A percentile compares a stretch with the other conserved stretches of the same genome.
These are phyloP conservation scores for Acacia acuminata DNA, from an alignment of 306 rosid genomes.

Conservation along the genomic window DNA sequence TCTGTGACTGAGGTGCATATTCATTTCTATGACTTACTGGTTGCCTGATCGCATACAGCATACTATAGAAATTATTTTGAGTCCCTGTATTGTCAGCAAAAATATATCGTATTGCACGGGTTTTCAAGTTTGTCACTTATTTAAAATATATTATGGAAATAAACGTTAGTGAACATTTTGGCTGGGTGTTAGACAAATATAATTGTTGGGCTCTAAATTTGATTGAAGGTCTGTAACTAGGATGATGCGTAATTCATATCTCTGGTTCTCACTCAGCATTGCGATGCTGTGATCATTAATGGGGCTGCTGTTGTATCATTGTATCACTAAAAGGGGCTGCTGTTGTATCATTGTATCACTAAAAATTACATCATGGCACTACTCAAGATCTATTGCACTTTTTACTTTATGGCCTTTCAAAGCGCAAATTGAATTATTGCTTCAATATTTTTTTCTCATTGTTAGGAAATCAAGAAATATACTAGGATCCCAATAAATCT, in stretches of 20 bases:
- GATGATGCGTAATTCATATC: slow-evolving; percentile 8
- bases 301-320: neutral
- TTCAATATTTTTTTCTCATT: neutral
- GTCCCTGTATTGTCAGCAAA: neutral
- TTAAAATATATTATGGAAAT: slow-evolving; percentile 1
- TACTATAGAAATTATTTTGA: neutral
- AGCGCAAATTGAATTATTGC: slow-evolving; percentile 10
- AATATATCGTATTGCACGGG: slow-evolving; percentile 15
- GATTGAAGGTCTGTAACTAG: neutral
- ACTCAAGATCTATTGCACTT: neutral
- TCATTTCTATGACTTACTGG: slow-evolving; percentile 24
- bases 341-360: neutral
- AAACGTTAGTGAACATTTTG: slow-evolving; percentile 5
- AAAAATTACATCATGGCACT: neutral
- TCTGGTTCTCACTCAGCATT: slow-evolving; percentile 15
- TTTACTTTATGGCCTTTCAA: neutral
- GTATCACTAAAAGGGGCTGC: neutral
- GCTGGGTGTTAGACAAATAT: slow-evolving; percentile 19
- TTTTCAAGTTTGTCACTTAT: slow-evolving; percentile 26
- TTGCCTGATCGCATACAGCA: slow-evolving; percentile 6
- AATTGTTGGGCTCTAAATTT: slow-evolving; percentile 1
- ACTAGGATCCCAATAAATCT: too few relatives aligned
- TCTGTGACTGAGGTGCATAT: slow-evolving; percentile 75
- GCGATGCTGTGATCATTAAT: slow-evolving; percentile 4
- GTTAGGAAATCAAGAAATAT: too few relatives aligned